Evolutionary conservation across 441 rosid genomes (phyloP).

Genomic region (Geranium incanum): DNA sequence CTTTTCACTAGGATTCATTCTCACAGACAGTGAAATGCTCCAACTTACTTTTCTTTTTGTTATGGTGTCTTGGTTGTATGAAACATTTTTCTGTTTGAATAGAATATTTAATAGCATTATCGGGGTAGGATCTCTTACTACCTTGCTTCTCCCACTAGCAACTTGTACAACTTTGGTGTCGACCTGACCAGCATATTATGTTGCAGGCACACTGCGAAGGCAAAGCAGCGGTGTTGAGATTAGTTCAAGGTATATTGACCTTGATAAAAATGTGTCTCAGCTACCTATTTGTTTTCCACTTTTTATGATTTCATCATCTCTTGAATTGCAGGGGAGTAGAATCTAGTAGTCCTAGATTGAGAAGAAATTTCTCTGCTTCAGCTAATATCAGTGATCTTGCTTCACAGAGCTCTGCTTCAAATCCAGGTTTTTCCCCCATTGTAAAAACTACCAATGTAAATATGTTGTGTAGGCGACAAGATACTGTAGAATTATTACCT

Average conservation of each 20-base stretch:
- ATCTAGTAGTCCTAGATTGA: conserved; percentile 41
- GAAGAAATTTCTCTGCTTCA: conserved; percentile 64
- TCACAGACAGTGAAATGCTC: background rate
- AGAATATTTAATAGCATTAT: background rate
- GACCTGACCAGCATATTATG: conserved; percentile 9
- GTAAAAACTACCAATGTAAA: background rate
- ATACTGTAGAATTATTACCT: background rate
- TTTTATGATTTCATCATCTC: background rate
- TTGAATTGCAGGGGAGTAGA: conserved; percentile 39
- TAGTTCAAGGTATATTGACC: conserved; percentile 41
- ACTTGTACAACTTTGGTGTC: background rate
- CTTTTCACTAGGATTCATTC: background rate
- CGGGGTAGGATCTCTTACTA: conserved; percentile 1
- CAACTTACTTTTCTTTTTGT: background rate
- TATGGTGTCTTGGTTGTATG: background rate
- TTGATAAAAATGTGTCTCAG: background rate
- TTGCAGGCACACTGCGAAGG: conserved; percentile 52
- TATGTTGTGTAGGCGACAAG: background rate
- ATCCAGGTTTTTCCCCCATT: conserved; percentile 37
- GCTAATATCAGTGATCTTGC: conserved; percentile 51
- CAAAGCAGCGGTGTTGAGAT: conserved; percentile 65
- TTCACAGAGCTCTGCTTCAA: conserved; percentile 32
- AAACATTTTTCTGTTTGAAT: background rate
- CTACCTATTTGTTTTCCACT: background rate
- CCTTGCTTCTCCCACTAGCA: background rate